Evolutionary conservation across 2,329 filamentous ascomycete genomes (phyloP), one percentile per base, ranked within the genome.

Genomic region (Dothistroma pini): DNA sequence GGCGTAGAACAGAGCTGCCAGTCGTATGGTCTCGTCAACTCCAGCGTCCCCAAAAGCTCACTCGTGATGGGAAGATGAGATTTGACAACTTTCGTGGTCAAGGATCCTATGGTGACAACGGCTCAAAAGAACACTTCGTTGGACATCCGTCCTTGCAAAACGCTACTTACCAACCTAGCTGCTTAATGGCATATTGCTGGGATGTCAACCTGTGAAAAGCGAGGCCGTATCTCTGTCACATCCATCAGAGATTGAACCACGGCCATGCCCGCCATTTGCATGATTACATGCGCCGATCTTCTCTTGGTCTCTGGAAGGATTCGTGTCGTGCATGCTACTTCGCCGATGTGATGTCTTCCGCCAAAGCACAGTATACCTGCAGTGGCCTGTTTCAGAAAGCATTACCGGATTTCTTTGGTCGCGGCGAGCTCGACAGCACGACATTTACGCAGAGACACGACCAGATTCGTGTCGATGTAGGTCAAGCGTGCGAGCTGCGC

Each of bases 241-340:
- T 47, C 54, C 10, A 57, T 51, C 25, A 65, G 56, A 21, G 52
- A 54, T n/a, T 62, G 60, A 34, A 63, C 38, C 56, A 65, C 53
- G 6, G 58, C 59, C 9, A 61, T 55, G 19, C 60, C 63, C 1
- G 63, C 56, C 4, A 58, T 58, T 35, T 65, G 63, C 14, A 65
- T 58, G 38, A 65, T 60, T 14, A 61, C 58, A 49, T 65, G 63
- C 52, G 63, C 54, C 60, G 60, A 41, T 65, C 63, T 22, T 55
- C 63, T 32, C 56, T 38, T 34, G 54, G 48, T 60, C 54, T 60
- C 54, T 22, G 35, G 2, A 38, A 35, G 54, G 56, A 49, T 58
- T 22, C 49, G 41, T 49, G 31, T 34, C n/a, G n/a, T n/a, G n/a
- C n/a, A 32, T n/a, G 47, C 14, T 7, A 57, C 38, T n/a, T 41